Base-by-base conservation (phyloP, 192 early-diverging fungal genomes). In the Rhizophagus clarus region DNA sequence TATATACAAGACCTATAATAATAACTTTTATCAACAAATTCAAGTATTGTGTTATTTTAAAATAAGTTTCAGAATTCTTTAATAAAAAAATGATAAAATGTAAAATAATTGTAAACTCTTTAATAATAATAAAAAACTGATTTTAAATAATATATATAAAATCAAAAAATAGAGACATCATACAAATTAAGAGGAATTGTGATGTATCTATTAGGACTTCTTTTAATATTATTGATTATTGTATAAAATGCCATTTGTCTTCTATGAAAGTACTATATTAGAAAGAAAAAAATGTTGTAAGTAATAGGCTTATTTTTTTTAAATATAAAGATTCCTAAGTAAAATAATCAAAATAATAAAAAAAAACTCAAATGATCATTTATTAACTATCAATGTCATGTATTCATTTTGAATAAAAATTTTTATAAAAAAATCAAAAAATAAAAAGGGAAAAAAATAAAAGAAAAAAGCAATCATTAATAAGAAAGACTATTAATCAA, bases 251-350 rank as follows among this genome's bases (percentile, higher is more conserved):
- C 20, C 32, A 20, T 34, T 1, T 6, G 31, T 15, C 40, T 40
- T n/a, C 69, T 71, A 15, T 71, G 69, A 32, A 14, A 32, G 22
- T 71, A 71, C 69, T 22, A 71, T 71, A 42, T 71, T 32, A 71
- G 12, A 71, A 8, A 22, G 34, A 71, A 22, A 31, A 71, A 71
- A 71, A 71, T 71, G 69, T 22, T 32, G 31, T n/a, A n/a, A n/a
- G n/a, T n/a, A n/a, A n/a, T 32, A 32, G 32, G 34, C 29, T 71
- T 71, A 71, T 71, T 32, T 71, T 29, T 4, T 9, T 32, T 1
- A 71, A 15, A 71, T 37, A 32, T 32, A 37, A 37, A 37, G 22
- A 9, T 1, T 37, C 31, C 24, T 22, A 14, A 22, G 5, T 5
- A 40, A 71, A 40, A 42, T 15, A 40, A 71, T 71, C 31, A 71